Conservation (phyloP, 176 grass and related monocot genomes). For the Melocanna baccifera region DNA sequence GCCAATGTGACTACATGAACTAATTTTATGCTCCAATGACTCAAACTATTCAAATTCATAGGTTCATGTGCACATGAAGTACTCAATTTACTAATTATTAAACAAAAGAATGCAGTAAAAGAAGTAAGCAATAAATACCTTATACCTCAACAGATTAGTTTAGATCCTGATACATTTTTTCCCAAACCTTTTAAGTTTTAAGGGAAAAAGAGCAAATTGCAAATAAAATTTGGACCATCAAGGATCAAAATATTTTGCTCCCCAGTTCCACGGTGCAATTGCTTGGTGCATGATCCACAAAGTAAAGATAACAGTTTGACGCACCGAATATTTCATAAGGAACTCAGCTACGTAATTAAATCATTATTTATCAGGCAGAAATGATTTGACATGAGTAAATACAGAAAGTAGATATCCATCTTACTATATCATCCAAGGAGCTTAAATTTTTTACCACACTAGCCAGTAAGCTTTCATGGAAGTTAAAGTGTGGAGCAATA, state of each 20-base stretch:
- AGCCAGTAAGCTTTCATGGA: constrained; percentile 69
- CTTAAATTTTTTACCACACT: constrained; percentile 82
- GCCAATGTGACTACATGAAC: neutral
- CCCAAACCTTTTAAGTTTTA: neutral
- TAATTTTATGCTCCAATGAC: constrained; percentile 9
- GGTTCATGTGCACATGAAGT: neutral
- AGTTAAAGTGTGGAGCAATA: constrained; percentile 87
- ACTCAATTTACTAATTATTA: neutral
- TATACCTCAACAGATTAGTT: constrained; percentile 1
- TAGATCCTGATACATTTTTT: neutral
- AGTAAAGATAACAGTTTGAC: neutral
- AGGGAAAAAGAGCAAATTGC: neutral
- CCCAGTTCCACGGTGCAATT: neutral
- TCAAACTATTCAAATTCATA: neutral
- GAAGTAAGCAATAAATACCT: neutral
- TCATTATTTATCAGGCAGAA: neutral
- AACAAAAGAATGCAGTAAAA: neutral
- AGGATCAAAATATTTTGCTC: neutral
- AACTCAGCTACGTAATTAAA: neutral
- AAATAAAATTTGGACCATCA: neutral
- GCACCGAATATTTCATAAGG: neutral
- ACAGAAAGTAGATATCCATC: constrained; percentile 28
- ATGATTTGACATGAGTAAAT: neutral
- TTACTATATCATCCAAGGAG: constrained; percentile 77
- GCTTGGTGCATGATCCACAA: neutral